Evolutionary conservation across 805 yeast genomes (phyloP).

Genomic region (Myxozyma nipponensis): DNA sequence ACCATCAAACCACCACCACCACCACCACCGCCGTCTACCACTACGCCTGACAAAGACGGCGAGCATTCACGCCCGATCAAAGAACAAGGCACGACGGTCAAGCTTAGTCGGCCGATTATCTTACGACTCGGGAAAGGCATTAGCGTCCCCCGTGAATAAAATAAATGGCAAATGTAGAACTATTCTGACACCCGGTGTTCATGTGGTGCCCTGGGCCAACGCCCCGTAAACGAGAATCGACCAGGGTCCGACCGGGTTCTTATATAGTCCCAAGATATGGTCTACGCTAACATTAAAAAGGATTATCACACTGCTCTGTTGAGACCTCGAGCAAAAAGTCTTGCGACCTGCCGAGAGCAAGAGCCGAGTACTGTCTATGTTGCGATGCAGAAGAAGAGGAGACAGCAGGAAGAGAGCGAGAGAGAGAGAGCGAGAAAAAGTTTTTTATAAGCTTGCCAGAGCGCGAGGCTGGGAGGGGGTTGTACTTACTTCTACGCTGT

Average conservation of each 20-base stretch:
- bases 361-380: constrained; percentile 21
- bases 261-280: constrained; percentile 8
- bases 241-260: constrained; percentile 31
- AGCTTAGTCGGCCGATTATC: background rate
- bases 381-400: constrained; percentile 18
- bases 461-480: too few species aligned
- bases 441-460: too few species aligned
- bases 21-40: too few species aligned
- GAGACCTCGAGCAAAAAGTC: background rate
- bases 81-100: background rate
- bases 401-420: too few species aligned
- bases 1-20: too few species aligned
- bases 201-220: constrained; percentile 1
- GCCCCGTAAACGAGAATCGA: constrained; percentile 3
- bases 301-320: constrained; percentile 3
- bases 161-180: constrained; percentile 19
- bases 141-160: background rate
- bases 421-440: too few species aligned
- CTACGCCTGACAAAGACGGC: too few species aligned
- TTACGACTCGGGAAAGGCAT: background rate
- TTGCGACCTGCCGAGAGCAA: background rate
- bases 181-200: constrained; percentile 31
- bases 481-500: too few species aligned
- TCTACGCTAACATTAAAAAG: constrained; percentile 10
- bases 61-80: too few species aligned